phyloP scores from a whole-genome alignment of 2,329 filamentous ascomycete species.

The Fusarium nygamai region DNA sequence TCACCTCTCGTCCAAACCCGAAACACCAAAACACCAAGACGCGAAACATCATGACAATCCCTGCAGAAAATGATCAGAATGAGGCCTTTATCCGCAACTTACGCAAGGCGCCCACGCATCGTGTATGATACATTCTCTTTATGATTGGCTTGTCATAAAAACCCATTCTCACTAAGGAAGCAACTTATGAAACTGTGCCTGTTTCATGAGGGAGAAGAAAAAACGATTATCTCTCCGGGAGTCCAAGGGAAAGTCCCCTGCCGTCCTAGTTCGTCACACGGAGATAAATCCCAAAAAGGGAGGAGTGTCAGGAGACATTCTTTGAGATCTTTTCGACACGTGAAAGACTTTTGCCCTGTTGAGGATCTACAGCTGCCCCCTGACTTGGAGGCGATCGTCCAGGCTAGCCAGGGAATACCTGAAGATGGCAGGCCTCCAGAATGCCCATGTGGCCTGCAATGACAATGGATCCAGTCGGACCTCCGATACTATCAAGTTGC shows the following conservation, averaged over 20 bases:
- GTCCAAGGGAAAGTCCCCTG: constrained; percentile 7
- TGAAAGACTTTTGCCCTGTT: constrained; percentile 17
- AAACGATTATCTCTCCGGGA: constrained; percentile 8
- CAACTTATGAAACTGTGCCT: constrained; percentile 35
- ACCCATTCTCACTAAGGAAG: constrained; percentile 5
- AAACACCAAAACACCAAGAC: constrained; percentile 36
- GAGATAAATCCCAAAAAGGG: constrained; percentile 22
- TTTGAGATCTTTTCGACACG: constrained; percentile 16
- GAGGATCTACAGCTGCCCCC: constrained; percentile 31
- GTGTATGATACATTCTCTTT: background rate
- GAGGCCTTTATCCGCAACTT: constrained; percentile 3
- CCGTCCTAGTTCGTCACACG: background rate
- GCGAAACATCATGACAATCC: constrained; percentile 32
- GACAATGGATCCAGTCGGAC: constrained; percentile 20
- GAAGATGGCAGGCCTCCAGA: constrained; percentile 20
- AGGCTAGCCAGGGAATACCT: constrained; percentile 37
- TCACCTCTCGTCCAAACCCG: constrained; percentile 5
- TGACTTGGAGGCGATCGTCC: constrained; percentile 24
- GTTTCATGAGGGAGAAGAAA: constrained; percentile 35
- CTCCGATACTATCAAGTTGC: constrained; percentile 20
- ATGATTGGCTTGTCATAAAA: constrained; percentile 23
- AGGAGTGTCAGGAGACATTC: constrained; percentile 30
- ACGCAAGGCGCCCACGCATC: constrained; percentile 16
- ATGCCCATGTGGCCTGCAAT: constrained; percentile 18
- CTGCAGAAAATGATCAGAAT: constrained; percentile 7